Percentiles rank a stretch among this genome's conserved stretches.
These are phyloP conservation scores for Zygosaccharomyces pseudorouxii DNA, from an alignment of 805 yeast species.

Conservation along the genomic window DNA sequence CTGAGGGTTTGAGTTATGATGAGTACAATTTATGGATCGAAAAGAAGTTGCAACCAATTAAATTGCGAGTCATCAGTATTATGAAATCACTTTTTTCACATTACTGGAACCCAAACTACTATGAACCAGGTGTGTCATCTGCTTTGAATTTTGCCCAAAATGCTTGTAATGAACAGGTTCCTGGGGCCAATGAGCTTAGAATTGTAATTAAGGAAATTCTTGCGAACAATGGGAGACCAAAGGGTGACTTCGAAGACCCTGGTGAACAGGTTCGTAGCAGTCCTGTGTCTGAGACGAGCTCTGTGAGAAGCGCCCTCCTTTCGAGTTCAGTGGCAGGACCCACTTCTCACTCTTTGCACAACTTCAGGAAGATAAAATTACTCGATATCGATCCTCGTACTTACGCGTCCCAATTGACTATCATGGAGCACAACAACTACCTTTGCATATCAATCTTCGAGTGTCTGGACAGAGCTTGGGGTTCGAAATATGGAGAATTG, in stretches of 20 bases:
- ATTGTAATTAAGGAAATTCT: conserved; percentile 38
- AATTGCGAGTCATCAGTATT: conserved; percentile 58
- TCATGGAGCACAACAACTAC: conserved; percentile 69
- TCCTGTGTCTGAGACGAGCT: neutral
- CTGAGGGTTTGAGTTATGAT: conserved; percentile 80
- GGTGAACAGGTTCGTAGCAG: neutral
- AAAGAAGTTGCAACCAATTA: conserved; percentile 62
- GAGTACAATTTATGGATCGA: conserved; percentile 76
- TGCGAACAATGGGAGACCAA: conserved; percentile 11
- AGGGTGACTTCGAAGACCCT: conserved; percentile 8
- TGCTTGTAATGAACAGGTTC: conserved; percentile 39
- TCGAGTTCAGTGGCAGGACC: neutral
- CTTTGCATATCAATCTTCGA: conserved; percentile 65
- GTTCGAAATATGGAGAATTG: conserved; percentile 53
- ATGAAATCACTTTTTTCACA: conserved; percentile 62
- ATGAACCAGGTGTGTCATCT: conserved; percentile 40
- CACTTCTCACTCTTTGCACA: conserved; percentile 17
- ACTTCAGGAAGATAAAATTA: conserved; percentile 43
- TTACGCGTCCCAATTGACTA: conserved; percentile 78
- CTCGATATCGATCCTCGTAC: conserved; percentile 68
- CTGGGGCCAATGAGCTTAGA: conserved; percentile 41
- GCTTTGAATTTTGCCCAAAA: conserved; percentile 41
- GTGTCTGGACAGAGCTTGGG: conserved; percentile 74
- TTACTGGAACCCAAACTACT: conserved; percentile 65
- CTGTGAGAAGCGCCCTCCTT: neutral